Percentiles rank a stretch among this genome's conserved stretches.
Conservation (phyloP, 495 filamentous ascomycete species). For the Penicillium diatomitis region DNA sequence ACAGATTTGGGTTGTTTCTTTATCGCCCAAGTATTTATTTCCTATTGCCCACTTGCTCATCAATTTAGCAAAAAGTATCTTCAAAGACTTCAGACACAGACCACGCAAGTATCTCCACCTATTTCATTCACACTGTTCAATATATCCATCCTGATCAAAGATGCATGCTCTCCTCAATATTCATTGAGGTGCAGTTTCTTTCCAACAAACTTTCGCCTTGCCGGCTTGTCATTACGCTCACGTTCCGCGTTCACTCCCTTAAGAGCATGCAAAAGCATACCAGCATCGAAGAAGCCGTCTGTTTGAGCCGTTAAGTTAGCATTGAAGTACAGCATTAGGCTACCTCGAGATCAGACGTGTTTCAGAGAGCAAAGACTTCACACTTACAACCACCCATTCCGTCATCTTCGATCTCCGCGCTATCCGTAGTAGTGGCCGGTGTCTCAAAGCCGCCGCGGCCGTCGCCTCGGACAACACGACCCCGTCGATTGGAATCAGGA, state of each 20-base stretch:
- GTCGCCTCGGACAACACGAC: constrained; percentile 38
- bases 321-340: background rate
- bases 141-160: background rate
- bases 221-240: constrained; percentile 36
- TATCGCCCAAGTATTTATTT: too few relatives aligned
- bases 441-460: constrained; percentile 33
- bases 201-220: constrained; percentile 57
- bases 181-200: constrained; percentile 72
- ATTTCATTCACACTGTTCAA: background rate
- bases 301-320: constrained; percentile 16
- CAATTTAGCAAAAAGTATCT: too few relatives aligned
- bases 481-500: constrained; percentile 31
- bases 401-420: constrained; percentile 72
- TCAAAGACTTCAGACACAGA: too few relatives aligned
- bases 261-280: constrained; percentile 82
- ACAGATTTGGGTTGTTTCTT: too few relatives aligned
- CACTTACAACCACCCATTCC: constrained; percentile 84
- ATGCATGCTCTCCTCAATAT: constrained; percentile 38
- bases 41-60: too few relatives aligned
- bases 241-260: constrained; percentile 51
- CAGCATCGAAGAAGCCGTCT: constrained; percentile 97
- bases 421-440: constrained; percentile 51
- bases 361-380: constrained; percentile 14
- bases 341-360: background rate
- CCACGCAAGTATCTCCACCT: too few relatives aligned